Percentiles rank a stretch among this genome's conserved stretches.
Evolutionary conservation across 2,329 filamentous ascomycete species (phyloP).

Genomic region (Massarina eburnea): DNA sequence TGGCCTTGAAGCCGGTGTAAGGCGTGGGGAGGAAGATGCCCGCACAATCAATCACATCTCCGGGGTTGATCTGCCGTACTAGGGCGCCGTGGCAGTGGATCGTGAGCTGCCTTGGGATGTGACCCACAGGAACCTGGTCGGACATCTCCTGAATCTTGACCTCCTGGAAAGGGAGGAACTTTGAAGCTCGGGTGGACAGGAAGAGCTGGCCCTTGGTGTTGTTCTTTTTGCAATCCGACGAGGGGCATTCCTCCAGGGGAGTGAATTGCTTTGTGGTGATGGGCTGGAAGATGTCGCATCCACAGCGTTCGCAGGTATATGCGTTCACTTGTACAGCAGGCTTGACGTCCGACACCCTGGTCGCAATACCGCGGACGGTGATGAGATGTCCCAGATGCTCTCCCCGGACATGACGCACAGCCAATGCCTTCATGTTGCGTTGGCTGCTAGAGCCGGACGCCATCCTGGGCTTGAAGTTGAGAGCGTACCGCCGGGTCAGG

Average conservation of each 20-base stretch:
- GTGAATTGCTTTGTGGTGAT: slow-evolving; percentile 88
- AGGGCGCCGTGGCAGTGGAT: slow-evolving; percentile 86
- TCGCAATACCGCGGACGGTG: slow-evolving; percentile 90
- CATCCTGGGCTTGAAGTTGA: slow-evolving; percentile 93
- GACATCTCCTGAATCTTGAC: slow-evolving; percentile 98
- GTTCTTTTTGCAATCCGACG: slow-evolving; percentile 84
- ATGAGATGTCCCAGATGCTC: slow-evolving; percentile 93
- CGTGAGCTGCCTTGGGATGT: slow-evolving; percentile 90
- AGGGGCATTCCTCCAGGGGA: slow-evolving; percentile 83
- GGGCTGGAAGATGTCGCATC: slow-evolving; percentile 96
- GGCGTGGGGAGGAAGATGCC: slow-evolving; percentile 96
- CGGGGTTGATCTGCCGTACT: slow-evolving; percentile 85
- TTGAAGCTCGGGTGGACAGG: slow-evolving; percentile 91
- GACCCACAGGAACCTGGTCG: slow-evolving; percentile 97
- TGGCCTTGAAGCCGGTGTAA: slow-evolving; percentile 98
- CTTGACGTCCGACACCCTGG: slow-evolving; percentile 95
- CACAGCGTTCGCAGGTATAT: slow-evolving; percentile 95
- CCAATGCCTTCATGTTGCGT: slow-evolving; percentile 64
- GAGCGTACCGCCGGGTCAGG: slow-evolving; percentile 87
- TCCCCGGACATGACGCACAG: slow-evolving; percentile 90
- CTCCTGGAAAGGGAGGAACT: slow-evolving; percentile 97
- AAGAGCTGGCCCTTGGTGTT: slow-evolving; percentile 93
- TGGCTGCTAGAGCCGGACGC: slow-evolving; percentile 66
- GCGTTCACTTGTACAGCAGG: slow-evolving; percentile 96
- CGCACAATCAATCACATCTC: slow-evolving; percentile 89